Base-by-base conservation (phyloP, 148 eudicot genomes). In the Fagopyrum homotropicum region DNA sequence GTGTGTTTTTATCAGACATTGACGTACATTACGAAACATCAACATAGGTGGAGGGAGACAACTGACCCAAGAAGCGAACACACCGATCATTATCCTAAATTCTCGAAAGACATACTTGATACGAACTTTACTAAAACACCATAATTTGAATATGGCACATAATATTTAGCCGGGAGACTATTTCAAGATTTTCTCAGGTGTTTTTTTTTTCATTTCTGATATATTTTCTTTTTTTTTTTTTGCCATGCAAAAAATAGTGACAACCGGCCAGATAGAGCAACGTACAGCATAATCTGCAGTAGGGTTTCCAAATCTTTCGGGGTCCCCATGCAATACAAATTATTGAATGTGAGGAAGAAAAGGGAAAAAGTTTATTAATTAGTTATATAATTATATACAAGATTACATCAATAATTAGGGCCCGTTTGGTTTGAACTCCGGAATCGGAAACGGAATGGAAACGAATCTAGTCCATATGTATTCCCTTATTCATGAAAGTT, bases 311-410 rank as follows among this genome's bases (percentile, higher is more conserved):
- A 66, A 66, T 66, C 71, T 66, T 4, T 5, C 40, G 19, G 45
- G 71, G 71, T 7, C 19, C 71, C 71, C n/a, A 66, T 66, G 47
- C 17, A 66, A 66, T 43, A 16, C 46, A 46, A 11, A 66, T 35
- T 66, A 66, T 66, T 66, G 44, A 63, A 30, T 63, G 69, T 63
- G 45, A 44, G 45, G 69, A 30, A 29, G 44, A 29, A 45, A 14
- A 2, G 7, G 7, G 14, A 14, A 64, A 64, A 63, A 64, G 9
- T n/a, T 64, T 30, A 66, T 45, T n/a, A 64, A 45, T 66, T 66
- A 2, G 71, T 45, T 66, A 35, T 35, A 35, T 35, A 66, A 66
- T 66, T 66, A 66, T n/a, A 64, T n/a, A 64, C 70, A 66, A 14
- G 43, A 66, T 66, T 11, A 12, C 43, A 12, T 63, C 69, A 59